Evolutionary conservation across 768 basidiomycete species (phyloP), one percentile per base, ranked within the genome.

Genomic region (Leucosporidium yakuticum): DNA sequence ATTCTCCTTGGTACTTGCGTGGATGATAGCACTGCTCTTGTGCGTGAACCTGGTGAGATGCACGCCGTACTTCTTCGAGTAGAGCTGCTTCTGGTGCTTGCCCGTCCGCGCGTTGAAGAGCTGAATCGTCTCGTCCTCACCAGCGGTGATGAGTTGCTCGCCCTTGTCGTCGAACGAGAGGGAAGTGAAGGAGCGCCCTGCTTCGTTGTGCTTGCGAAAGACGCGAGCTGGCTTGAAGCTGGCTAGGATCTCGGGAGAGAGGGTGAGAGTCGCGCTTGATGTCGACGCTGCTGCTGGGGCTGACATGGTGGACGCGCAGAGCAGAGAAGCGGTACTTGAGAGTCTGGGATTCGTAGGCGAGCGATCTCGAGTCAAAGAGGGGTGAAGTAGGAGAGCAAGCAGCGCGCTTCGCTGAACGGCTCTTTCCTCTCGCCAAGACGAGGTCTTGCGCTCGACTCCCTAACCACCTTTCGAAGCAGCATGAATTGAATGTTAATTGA

Each of bases 61-160:
- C 55, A 93, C 88, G 1, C 96, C 96, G 78, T 98, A 99, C 78
- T 99, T 99, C 80, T 94, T 93, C 0, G 94, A 97, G 74, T 88
- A 85, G 4, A 93, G 79, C 1, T 86, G 87, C 79, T 90, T 93
- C 44, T 84, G 74, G 61, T 84, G 83, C 95, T 90, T 94, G 82
- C 95, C 96, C 71, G 84, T 85, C 83, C 88, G 89, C 77, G 87
- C 90, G 77, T 84, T 92, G 77, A 91, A 98, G 69, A 96, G 75
- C 54, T 90, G 83, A 79, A 98, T 93, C 0, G 86, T 87, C 80
- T 97, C 95, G 76, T 98, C 96, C 77, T 96, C 91, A 23, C 83
- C 88, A 1, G 90, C 88, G 14, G 92, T 95, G 60, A 98, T 82
- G 54, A 95, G 79, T 67, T 84, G 84, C 73, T 93, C 90, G 2